Base-by-base conservation (phyloP, 345 rosid genomes). In the Syzygium grande region DNA sequence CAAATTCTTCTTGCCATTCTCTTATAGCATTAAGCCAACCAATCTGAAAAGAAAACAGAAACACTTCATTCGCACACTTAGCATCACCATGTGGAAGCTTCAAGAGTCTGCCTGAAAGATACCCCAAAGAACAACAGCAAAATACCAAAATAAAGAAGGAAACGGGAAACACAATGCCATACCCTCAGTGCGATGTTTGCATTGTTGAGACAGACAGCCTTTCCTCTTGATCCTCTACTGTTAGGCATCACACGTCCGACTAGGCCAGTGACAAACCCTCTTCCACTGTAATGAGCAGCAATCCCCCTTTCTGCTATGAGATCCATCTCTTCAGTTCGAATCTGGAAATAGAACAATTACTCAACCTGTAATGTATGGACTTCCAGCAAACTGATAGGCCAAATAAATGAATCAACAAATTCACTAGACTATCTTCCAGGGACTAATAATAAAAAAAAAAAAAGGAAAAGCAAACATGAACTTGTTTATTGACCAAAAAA, bases 1-100 rank as follows among this genome's bases (percentile, higher is more conserved):
- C 99, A 86, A 98, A 98, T 92, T 98, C 99, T 87, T 98, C 98
- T 94, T 98, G 99, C 99, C 99, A 98, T 92, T 98, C 99, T 89
- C 99, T 96, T 86, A 96, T 98, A 85, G 99, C 99, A 89, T 96
- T 98, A 63, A 98, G 97, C 99, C 99, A 98, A 86, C 99, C 95
- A 90, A 96, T 87, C 98, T 96, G 92, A 84, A 88, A 91, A 89
- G 90, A 88, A 88, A 87, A 89, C 38, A 41, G 46, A 49, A 78
- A 80, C 83, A 73, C 27, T 19, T 73, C 25, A 73, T 73, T 73
- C 23, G 49, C 83, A 73, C 83, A 38, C 49, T 73, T 38, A 19
- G 83, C 83, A 73, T 84, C 63, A 30, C 27, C 63, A 30, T 17
- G 16, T 21, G 86, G 43, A 84, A 84, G n/a, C 59, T 53, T 56